Evolutionary conservation across 257 asterid species (phyloP).

Genomic region (Ocimum tenuiflorum): DNA sequence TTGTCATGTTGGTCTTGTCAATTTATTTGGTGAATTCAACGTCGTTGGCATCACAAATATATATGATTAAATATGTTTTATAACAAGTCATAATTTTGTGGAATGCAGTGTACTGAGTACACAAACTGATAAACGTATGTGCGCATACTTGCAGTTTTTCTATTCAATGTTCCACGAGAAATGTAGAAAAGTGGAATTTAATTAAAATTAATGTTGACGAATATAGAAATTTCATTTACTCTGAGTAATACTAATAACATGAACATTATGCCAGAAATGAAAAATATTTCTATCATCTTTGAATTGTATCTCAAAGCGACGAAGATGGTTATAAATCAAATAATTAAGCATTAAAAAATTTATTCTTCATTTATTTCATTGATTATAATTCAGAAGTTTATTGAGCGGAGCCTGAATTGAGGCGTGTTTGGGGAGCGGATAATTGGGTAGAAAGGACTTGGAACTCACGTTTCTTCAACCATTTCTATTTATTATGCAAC

Average conservation of each 20-base stretch:
- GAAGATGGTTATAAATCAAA: neutral
- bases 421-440: conserved; percentile 22
- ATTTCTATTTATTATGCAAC: neutral
- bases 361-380: neutral
- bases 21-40: no score
- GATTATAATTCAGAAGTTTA: neutral
- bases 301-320: neutral
- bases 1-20: no score
- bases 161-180: no score
- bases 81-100: no score
- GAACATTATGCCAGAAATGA: neutral
- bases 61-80: no score
- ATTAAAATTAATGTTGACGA: neutral
- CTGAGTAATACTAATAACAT: no score
- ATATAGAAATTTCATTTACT: neutral
- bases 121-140: no score
- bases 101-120: no score
- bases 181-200: no score
- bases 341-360: neutral
- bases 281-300: neutral
- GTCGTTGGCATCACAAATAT: no score
- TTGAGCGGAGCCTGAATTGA: neutral
- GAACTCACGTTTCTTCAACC: conserved; percentile 22
- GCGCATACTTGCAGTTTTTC: no score
- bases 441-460: conserved; percentile 2